These are phyloP conservation scores for Secale cereale DNA, from an alignment of 176 grass and related monocot genomes.

Conservation along the genomic window DNA sequence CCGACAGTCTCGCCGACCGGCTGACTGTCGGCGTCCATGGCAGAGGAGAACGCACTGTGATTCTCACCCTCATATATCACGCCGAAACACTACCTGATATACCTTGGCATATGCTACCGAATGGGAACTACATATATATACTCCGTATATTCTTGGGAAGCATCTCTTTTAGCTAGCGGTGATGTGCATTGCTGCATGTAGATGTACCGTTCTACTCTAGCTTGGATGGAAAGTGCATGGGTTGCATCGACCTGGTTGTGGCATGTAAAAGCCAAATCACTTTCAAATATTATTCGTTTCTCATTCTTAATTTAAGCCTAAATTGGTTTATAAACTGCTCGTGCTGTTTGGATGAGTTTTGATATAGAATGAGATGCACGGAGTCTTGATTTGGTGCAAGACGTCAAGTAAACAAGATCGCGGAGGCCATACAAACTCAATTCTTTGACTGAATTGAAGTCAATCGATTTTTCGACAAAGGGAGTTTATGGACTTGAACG, in stretches of 20 bases:
- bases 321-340: not conserved
- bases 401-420: too few species aligned
- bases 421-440: too few species aligned
- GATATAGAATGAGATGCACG: too few species aligned
- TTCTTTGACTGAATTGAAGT: too few species aligned
- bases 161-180: constrained; percentile 1
- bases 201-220: not conserved
- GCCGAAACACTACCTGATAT: not conserved
- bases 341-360: not conserved
- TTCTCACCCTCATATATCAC: too few species aligned
- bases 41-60: too few species aligned
- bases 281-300: not conserved
- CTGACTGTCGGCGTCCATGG: too few species aligned
- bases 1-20: too few species aligned
- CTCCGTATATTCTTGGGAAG: constrained; percentile 9
- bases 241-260: not conserved
- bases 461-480: too few species aligned
- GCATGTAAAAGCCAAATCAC: not conserved
- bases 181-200: not conserved
- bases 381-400: not conserved
- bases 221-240: not conserved
- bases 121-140: not conserved
- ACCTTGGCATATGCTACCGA: constrained; percentile 32
- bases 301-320: not conserved
- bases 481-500: too few species aligned